Conservation (phyloP, 345 rosid species). For the Rhizophora mangle region DNA sequence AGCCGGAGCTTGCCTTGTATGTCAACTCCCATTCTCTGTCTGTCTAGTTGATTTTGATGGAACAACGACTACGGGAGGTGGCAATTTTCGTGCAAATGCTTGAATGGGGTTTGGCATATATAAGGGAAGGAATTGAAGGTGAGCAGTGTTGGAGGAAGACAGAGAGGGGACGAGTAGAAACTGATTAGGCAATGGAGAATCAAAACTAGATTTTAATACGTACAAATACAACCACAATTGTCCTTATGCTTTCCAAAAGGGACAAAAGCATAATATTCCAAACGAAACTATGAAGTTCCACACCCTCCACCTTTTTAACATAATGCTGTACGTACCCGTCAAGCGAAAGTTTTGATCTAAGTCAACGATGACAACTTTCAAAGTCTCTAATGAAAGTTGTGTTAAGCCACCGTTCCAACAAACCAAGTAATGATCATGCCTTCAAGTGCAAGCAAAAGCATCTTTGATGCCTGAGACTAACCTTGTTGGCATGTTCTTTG, state of each 20-base stretch:
- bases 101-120: slow-evolving; percentile 14
- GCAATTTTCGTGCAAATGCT: slow-evolving; percentile 10
- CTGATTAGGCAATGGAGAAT: slow-evolving; percentile 19
- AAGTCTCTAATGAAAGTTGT: no score
- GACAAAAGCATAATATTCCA: not conserved
- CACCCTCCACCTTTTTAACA: no score
- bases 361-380: no score
- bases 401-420: not conserved
- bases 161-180: not conserved
- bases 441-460: slow-evolving; percentile 6
- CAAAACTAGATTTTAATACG: slow-evolving; percentile 15
- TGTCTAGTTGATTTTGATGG: not conserved
- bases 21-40: slow-evolving; percentile 45
- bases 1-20: slow-evolving; percentile 50
- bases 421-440: not conserved
- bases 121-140: not conserved
- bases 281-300: not conserved
- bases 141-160: no score
- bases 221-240: slow-evolving; percentile 4
- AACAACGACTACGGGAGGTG: no score
- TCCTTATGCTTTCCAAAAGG: not conserved
- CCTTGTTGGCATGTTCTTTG: not conserved
- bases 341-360: no score
- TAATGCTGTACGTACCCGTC: no score
- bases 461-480: not conserved